A percentile compares a stretch with the other conserved stretches of the same genome.
phyloP scores from a whole-genome alignment of 176 grass and related monocot species.

The Carex myosuroides region DNA sequence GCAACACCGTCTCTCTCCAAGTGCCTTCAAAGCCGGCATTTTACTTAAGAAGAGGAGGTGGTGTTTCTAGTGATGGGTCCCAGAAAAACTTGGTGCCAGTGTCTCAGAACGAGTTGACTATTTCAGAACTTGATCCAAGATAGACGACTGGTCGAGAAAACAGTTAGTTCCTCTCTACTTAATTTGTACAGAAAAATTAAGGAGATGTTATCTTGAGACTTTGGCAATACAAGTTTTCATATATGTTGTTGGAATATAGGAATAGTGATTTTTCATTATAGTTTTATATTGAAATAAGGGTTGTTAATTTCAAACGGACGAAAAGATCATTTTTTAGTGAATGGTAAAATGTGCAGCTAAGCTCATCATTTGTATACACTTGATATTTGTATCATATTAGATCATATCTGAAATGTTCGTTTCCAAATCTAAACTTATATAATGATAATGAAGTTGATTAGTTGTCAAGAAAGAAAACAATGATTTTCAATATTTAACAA shows the following conservation, averaged over 20 bases:
- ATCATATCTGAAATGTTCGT: neutral
- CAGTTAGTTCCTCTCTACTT: neutral
- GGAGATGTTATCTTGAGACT: neutral
- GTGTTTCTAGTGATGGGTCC: neutral
- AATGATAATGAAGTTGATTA: neutral
- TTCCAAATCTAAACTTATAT: neutral
- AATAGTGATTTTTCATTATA: neutral
- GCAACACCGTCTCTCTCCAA: neutral
- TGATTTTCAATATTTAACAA: no score
- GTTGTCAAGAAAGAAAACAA: neutral
- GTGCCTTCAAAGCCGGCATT: constrained; percentile 25
- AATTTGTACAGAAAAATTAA: neutral
- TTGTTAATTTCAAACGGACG: neutral
- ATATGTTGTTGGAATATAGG: neutral
- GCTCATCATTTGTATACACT: neutral
- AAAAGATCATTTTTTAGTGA: neutral
- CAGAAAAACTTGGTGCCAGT: neutral
- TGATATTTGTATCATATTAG: neutral
- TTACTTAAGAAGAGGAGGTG: constrained; percentile 7
- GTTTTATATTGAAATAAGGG: neutral
- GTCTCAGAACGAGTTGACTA: neutral
- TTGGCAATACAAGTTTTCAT: neutral
- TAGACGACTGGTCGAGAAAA: neutral
- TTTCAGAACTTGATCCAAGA: constrained; percentile 4
- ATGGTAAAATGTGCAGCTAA: neutral